These are phyloP conservation scores for Diaporthe sp. DNA, from an alignment of 2,329 filamentous ascomycete genomes.

Conservation along the genomic window DNA sequence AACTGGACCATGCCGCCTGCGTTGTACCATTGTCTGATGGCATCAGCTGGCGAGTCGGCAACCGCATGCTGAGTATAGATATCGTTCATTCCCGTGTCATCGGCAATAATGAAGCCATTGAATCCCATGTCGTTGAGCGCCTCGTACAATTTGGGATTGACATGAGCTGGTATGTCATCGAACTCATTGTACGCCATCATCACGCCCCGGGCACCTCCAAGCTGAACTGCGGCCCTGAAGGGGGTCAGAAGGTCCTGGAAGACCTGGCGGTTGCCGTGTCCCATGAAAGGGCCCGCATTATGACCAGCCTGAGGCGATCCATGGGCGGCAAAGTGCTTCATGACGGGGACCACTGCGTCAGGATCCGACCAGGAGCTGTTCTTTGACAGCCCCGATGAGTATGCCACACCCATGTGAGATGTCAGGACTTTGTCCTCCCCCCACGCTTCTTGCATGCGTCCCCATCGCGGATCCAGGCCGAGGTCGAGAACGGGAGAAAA, in stretches of 20 bases:
- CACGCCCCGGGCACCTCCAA: slow-evolving; percentile 53
- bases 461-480: slow-evolving; percentile 55
- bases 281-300: slow-evolving; percentile 56
- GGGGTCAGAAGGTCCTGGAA: slow-evolving; percentile 53
- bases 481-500: slow-evolving; percentile 56
- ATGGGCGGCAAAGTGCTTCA: slow-evolving; percentile 59
- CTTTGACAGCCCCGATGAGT: slow-evolving; percentile 54
- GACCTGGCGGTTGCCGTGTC: slow-evolving; percentile 54
- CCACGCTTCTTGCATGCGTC: slow-evolving; percentile 58
- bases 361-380: slow-evolving; percentile 53
- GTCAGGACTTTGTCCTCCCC: slow-evolving; percentile 57
- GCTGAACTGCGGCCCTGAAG: slow-evolving; percentile 54
- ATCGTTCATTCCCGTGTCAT: slow-evolving; percentile 51
- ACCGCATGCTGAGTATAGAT: slow-evolving; percentile 49
- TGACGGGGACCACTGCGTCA: slow-evolving; percentile 54
- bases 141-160: slow-evolving; percentile 51
- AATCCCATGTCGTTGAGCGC: slow-evolving; percentile 52
- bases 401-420: slow-evolving; percentile 56
- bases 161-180: slow-evolving; percentile 52
- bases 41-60: slow-evolving; percentile 49
- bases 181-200: slow-evolving; percentile 58
- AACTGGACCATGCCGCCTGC: slow-evolving; percentile 57
- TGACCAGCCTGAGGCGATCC: slow-evolving; percentile 53
- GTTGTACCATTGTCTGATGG: slow-evolving; percentile 55
- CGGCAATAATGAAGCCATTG: slow-evolving; percentile 53